Conservation (phyloP, 2,329 filamentous ascomycete genomes). For the Parascedosporium putredinis region DNA sequence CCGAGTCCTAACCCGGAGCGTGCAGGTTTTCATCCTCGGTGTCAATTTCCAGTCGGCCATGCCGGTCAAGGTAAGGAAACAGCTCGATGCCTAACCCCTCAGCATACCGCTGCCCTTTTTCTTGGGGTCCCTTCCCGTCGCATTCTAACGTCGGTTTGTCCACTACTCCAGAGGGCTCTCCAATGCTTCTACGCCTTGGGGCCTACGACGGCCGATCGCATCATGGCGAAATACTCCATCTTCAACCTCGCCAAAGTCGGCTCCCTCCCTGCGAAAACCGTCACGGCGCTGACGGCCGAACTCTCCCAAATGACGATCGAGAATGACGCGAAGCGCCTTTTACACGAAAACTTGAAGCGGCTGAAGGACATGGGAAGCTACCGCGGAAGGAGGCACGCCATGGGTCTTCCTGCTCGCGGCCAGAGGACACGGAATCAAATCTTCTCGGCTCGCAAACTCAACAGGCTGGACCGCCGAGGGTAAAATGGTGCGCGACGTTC, state of each 20-base stretch:
- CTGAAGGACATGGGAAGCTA: slow-evolving; percentile 87
- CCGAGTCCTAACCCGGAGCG: too few relatives aligned
- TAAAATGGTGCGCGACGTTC: too few relatives aligned
- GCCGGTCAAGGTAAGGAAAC: slow-evolving; percentile 62
- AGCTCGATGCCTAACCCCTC: not conserved
- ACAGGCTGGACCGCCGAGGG: slow-evolving; percentile 40
- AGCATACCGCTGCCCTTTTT: slow-evolving; percentile 8
- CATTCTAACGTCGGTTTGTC: not conserved
- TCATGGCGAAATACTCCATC: slow-evolving; percentile 85
- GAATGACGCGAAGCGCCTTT: slow-evolving; percentile 67
- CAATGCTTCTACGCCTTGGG: slow-evolving; percentile 82
- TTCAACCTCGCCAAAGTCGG: slow-evolving; percentile 74
- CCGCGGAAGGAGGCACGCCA: slow-evolving; percentile 80
- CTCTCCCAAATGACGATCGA: slow-evolving; percentile 89
- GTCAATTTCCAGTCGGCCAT: slow-evolving; percentile 75
- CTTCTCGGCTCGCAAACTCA: slow-evolving; percentile 50
- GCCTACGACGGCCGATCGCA: slow-evolving; percentile 53
- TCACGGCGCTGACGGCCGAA: slow-evolving; percentile 74
- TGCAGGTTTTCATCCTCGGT: slow-evolving; percentile 73
- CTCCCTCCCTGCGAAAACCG: slow-evolving; percentile 61
- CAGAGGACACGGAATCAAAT: slow-evolving; percentile 76
- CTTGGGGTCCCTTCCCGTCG: too few relatives aligned
- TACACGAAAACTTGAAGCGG: slow-evolving; percentile 76
- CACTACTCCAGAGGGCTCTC: slow-evolving; percentile 51
- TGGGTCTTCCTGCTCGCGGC: slow-evolving; percentile 82